Evolutionary conservation across 2,329 filamentous ascomycete species (phyloP).

Genomic region (Fusarium torreyae): DNA sequence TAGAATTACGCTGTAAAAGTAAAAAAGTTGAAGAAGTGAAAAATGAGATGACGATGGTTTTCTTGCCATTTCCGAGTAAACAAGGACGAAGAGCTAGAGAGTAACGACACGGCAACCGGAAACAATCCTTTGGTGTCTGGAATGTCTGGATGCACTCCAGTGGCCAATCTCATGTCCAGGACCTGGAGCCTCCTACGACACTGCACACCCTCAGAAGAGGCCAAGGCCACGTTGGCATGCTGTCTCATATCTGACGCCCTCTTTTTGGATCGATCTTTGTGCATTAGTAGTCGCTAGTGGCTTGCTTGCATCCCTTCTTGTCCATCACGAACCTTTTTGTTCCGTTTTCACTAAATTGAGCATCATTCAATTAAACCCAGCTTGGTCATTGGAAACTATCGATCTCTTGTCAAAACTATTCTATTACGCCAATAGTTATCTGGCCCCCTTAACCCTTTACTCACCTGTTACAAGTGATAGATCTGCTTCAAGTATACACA

Average conservation of each 20-base stretch:
- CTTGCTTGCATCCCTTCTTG: slow-evolving; percentile 21
- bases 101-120: slow-evolving; percentile 31
- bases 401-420: background rate
- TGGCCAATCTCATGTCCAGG: slow-evolving; percentile 20
- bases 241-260: slow-evolving; percentile 40
- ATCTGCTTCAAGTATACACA: slow-evolving; percentile 4
- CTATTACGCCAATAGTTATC: background rate
- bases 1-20: background rate
- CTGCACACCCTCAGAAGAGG: slow-evolving; percentile 9
- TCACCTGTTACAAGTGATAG: slow-evolving; percentile 14
- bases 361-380: background rate
- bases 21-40: background rate
- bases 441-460: background rate
- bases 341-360: slow-evolving; percentile 3
- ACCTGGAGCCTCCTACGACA: slow-evolving; percentile 31
- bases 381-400: too few relatives aligned
- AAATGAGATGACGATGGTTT: background rate
- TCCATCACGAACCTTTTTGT: background rate
- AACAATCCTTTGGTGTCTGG: slow-evolving; percentile 28
- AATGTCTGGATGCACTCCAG: slow-evolving; percentile 28
- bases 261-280: slow-evolving; percentile 30
- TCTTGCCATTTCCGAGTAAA: slow-evolving; percentile 18
- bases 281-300: slow-evolving; percentile 32
- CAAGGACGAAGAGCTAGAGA: slow-evolving; percentile 10
- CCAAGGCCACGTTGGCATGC: slow-evolving; percentile 43